phyloP scores from a whole-genome alignment of 2,329 filamentous ascomycete species.

The Claviceps spartinae region DNA sequence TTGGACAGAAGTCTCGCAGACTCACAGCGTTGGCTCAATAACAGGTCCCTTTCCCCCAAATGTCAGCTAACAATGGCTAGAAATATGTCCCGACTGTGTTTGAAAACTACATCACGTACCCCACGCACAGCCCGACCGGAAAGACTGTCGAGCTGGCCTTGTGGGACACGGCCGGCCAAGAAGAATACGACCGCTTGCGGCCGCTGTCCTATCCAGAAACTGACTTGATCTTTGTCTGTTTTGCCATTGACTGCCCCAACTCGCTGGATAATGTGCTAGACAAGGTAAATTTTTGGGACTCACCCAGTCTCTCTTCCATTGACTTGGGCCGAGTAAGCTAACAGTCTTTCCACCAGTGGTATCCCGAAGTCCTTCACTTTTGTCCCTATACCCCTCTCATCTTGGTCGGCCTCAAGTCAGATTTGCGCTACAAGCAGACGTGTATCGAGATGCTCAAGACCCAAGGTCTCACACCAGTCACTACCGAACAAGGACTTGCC shows the following conservation, averaged over 20 bases:
- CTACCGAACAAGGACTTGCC: slow-evolving; percentile 71
- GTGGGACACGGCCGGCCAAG: slow-evolving; percentile 97
- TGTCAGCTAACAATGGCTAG: slow-evolving; percentile 32
- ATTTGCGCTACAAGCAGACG: slow-evolving; percentile 86
- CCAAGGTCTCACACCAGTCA: slow-evolving; percentile 90
- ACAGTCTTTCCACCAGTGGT: slow-evolving; percentile 54
- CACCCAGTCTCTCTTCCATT: background rate
- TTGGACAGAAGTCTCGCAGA: too few species aligned
- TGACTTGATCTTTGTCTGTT: slow-evolving; percentile 95
- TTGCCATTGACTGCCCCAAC: slow-evolving; percentile 97
- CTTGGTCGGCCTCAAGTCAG: slow-evolving; percentile 91
- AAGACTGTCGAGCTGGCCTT: slow-evolving; percentile 94
- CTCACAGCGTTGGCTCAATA: too few species aligned
- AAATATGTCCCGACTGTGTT: slow-evolving; percentile 99
- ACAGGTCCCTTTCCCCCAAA: too few species aligned
- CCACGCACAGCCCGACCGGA: slow-evolving; percentile 71
- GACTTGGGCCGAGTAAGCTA: background rate
- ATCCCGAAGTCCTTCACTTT: slow-evolving; percentile 96
- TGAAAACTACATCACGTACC: slow-evolving; percentile 99
- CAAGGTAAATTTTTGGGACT: slow-evolving; percentile 50
- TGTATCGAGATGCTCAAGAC: slow-evolving; percentile 99
- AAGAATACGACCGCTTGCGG: slow-evolving; percentile 93
- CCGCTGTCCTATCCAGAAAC: slow-evolving; percentile 97
- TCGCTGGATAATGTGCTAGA: slow-evolving; percentile 97
- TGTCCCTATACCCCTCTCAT: slow-evolving; percentile 94